Evolutionary conservation across 352 stramenopile genomes (phyloP), one percentile per base, ranked within the genome.

Genomic region (Phytophthora lateralis): DNA sequence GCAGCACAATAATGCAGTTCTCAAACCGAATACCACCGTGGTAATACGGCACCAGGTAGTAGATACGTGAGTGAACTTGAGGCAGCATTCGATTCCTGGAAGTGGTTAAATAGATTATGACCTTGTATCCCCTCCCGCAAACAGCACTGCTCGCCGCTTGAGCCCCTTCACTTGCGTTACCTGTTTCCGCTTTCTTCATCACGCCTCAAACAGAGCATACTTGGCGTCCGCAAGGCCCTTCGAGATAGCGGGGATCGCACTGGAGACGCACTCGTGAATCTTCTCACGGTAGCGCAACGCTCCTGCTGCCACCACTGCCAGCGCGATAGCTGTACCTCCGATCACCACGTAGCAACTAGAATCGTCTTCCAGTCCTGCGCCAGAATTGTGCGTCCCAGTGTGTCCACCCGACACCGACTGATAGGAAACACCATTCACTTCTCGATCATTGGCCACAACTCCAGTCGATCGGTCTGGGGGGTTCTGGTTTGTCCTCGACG

Each of bases 201-300:
- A 88, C 49, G 73, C 77, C 8, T 90, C 80, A 49, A 90, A 88
- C 5, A 90, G 57, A 24, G 78, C 78, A 47, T 80, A 82, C 54
- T 89, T 89, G 48, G 80, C 82, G 46, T 91, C 82, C 0, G 67
- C 71, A 21, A 91, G 54, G 0, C 74, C 67, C 46, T 88, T 88
- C 11, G 75, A 85, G 29, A 91, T 76, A n/a, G 65, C 70, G 9
- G 78, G 76, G 18, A 75, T 56, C 10, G 77, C 73, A 35, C 66
- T 64, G 6, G 69, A 69, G 14, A 85, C 47, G 2, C 66, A 69
- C 2, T 88, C 78, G 7, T 77, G 61, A 34, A 91, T 70, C 24
- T 69, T 74, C 44, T 82, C 66, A 21, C 79, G 80, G 54, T 87
- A 89, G 27, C 69, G 70, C 11, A 86, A 51, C 18, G 65, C 57